Base-by-base conservation (phyloP, 2,329 filamentous ascomycete species). In the Amauroascus niger region DNA sequence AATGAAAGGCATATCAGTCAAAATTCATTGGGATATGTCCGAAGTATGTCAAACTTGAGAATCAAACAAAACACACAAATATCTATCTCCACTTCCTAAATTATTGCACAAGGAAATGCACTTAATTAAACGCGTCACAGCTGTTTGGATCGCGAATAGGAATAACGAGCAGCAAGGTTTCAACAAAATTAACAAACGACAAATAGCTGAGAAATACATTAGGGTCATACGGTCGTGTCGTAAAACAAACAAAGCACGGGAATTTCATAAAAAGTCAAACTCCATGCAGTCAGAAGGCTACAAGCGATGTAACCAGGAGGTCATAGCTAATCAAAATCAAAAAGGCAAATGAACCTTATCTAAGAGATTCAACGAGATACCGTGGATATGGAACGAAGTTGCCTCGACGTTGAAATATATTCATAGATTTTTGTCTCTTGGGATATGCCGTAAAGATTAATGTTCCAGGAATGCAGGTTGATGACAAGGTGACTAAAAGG, bases 191-290 rank as follows among this genome's bases (percentile, higher is more conserved):
- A 18, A 26, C 14, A 20, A 16, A 26, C 1, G 44, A 47, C 2
- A 18, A 33, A 24, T n/a, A 35, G 22, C 8, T n/a, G 32, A 11
- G 47, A 22, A 49, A 41, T 41, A 49, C 47, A 49, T 49, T 39
- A 49, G 20, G 18, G 33, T 40, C 47, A 49, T 49, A 49, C 47
- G 35, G 48, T 50, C 48, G 13, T 50, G 35, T 50, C 48, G 41
- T 50, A 16, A 43, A 47, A 11, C 16, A 32, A 49, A 14, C 3
- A 20, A 16, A 33, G 33, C 7, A 30, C 8, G n/a, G n/a, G 13
- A 41, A 40, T 20, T 43, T 5, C 3, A 28, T 13, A 50, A 33
- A 1, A 33, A 6, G 11, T 18, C 16, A 43, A 20, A n/a, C 35
- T 32, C 48, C 9, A 28, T 3, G 40, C 26, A 32, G 14, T 20